Percentiles rank a stretch among this genome's conserved stretches.
These are phyloP conservation scores for Thelonectria blattea DNA, from an alignment of 2,329 filamentous ascomycete genomes.

Conservation along the genomic window DNA sequence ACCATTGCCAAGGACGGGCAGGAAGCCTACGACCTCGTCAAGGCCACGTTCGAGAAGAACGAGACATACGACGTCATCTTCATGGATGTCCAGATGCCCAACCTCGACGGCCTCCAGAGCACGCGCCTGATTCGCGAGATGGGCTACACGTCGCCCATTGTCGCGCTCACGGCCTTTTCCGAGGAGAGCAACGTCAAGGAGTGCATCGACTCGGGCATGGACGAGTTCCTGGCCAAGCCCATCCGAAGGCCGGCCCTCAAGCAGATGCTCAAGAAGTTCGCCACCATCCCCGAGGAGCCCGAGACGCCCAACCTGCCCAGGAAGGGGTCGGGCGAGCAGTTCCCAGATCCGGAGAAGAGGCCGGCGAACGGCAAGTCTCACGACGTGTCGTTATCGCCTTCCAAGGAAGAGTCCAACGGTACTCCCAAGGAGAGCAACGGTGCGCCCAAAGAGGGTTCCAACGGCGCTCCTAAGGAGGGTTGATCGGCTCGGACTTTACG, in stretches of 20 bases:
- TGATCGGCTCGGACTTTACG: conserved; percentile 2
- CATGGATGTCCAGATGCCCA: conserved; percentile 97
- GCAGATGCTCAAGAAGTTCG: conserved; percentile 83
- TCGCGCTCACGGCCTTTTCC: conserved; percentile 87
- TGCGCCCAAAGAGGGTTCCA: neutral
- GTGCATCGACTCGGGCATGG: conserved; percentile 88
- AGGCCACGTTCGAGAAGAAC: conserved; percentile 76
- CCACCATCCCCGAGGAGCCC: conserved; percentile 76
- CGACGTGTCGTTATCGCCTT: neutral
- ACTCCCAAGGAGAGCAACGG: neutral
- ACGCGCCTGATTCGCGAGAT: conserved; percentile 84
- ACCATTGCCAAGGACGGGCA: conserved; percentile 86
- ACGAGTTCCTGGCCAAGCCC: conserved; percentile 80
- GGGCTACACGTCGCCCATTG: conserved; percentile 87
- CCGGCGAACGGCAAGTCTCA: conserved; percentile 16
- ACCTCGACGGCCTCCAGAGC: conserved; percentile 86
- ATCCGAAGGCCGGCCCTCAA: conserved; percentile 86
- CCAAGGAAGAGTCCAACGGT: conserved; percentile 3
- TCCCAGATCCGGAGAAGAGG: conserved; percentile 27
- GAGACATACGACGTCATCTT: conserved; percentile 85
- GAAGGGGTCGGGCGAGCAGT: conserved; percentile 21
- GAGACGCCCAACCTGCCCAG: conserved; percentile 28
- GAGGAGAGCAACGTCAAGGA: conserved; percentile 89
- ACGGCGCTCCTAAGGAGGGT: conserved; percentile 26
- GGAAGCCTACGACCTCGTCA: conserved; percentile 86